Evolutionary conservation across 2,329 filamentous ascomycete genomes (phyloP).

Genomic region (Alternaria consortialis): DNA sequence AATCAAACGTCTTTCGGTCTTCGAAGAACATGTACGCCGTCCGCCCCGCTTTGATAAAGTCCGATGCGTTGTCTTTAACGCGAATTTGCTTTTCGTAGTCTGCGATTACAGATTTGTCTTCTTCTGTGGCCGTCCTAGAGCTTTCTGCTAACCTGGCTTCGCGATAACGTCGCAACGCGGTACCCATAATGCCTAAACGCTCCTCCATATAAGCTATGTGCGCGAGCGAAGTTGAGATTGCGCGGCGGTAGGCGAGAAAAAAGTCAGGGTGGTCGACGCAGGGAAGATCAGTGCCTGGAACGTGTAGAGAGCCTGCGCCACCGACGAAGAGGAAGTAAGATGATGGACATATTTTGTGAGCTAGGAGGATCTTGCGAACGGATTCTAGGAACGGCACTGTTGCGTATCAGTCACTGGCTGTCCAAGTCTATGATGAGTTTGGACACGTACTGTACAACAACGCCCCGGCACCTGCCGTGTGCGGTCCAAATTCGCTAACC

Average conservation of each 20-base stretch:
- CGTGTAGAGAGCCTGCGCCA: conserved; percentile 45
- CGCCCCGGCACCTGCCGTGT: conserved; percentile 39
- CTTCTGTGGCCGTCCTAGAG: conserved; percentile 22
- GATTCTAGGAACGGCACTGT: conserved; percentile 49
- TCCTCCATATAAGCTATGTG: conserved; percentile 50
- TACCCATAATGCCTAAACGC: conserved; percentile 43
- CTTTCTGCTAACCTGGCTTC: conserved; percentile 36
- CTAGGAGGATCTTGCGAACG: conserved; percentile 45
- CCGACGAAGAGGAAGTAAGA: conserved; percentile 49
- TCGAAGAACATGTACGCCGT: conserved; percentile 51
- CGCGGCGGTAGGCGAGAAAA: conserved; percentile 48
- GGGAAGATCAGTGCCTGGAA: conserved; percentile 29
- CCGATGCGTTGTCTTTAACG: conserved; percentile 34
- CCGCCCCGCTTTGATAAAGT: conserved; percentile 46
- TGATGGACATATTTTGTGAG: conserved; percentile 36
- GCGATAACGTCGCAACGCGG: conserved; percentile 35
- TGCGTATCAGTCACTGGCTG: not conserved
- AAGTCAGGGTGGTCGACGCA: conserved; percentile 47
- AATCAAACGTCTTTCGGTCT: conserved; percentile 43
- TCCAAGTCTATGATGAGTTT: not conserved
- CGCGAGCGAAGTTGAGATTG: conserved; percentile 45
- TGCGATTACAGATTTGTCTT: conserved; percentile 25
- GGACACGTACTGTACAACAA: conserved; percentile 41
- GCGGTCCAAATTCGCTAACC: conserved; percentile 47
- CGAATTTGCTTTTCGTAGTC: conserved; percentile 37